A percentile compares a stretch with the other conserved stretches of the same genome.
Evolutionary conservation across 148 eudicot genomes (phyloP).

Genomic region (Pouteria glomerata): DNA sequence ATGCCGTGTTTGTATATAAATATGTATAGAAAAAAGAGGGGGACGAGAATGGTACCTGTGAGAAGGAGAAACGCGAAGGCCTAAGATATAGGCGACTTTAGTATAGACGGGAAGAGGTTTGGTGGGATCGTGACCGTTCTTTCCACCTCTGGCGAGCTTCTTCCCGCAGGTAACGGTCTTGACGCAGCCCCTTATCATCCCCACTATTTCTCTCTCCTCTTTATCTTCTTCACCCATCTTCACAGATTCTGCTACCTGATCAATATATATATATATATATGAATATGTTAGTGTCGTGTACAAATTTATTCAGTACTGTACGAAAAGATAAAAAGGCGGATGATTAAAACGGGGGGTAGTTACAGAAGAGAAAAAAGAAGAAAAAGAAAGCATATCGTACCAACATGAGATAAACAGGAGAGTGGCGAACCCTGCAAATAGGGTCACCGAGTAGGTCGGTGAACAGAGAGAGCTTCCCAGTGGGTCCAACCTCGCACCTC

Average conservation of each 20-base stretch:
- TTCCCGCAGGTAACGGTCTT: conserved; percentile 82
- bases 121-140: conserved; percentile 11
- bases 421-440: conserved; percentile 77
- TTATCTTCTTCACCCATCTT: conserved; percentile 11
- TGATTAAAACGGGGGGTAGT: too few relatives aligned
- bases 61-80: conserved; percentile 80
- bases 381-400: conserved; percentile 19
- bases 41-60: conserved; percentile 35
- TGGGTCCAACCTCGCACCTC: conserved; percentile 80
- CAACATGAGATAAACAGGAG: conserved; percentile 89
- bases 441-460: conserved; percentile 92
- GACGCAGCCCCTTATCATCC: conserved; percentile 88
- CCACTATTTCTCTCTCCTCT: conserved; percentile 57
- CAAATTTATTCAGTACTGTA: neutral
- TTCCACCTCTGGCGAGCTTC: conserved; percentile 30
- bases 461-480: conserved; percentile 56
- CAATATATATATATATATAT: neutral
- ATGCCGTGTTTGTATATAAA: neutral
- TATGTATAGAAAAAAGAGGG: neutral
- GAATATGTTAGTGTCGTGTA: neutral
- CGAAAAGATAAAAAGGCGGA: too few relatives aligned
- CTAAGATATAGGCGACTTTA: conserved; percentile 75
- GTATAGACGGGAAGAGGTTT: conserved; percentile 48
- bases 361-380: neutral
- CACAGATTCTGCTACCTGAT: conserved; percentile 68